Evolutionary conservation across 2,329 filamentous ascomycete species (phyloP), one percentile per base, ranked within the genome.

Genomic region (Neonectria magnoliae): DNA sequence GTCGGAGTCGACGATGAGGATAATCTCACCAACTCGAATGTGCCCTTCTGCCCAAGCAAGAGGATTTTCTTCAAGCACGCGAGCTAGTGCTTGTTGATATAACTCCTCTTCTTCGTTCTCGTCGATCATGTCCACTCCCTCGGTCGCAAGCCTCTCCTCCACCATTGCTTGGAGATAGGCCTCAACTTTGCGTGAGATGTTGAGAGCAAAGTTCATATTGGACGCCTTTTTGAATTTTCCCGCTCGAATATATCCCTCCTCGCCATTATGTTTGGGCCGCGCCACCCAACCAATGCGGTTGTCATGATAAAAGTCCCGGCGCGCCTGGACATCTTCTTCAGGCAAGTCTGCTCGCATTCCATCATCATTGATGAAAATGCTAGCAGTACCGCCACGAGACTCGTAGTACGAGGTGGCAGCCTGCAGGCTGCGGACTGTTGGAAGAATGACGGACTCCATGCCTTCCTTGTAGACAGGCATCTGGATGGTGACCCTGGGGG

Each of bases 1-100:
- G 70, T 92, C 90, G 1, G 87, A 91, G 75, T 92, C 90, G 62
- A 92, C 80, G 56, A 92, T 82, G 16, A 61, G 59, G 16, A 61
- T 56, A 56, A 61, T 61, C 27, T 61, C 52, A 16, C 59, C 59
- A 13, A 61, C 44, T n/a, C 59, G 52, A 45, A 61, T 48, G n/a
- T 61, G 50, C 1, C 59, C 52, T 27, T 61, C 52, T 18, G 52
- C 59, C 52, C 33, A 51, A 1, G 59, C 75, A n/a, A 73, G 57
- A 1, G 69, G 70, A 8, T 73, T 70, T 70, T 87, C 85, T 60
- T 82, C 79, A 27, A 88, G 77, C 14, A 87, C 86, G 50, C 83
- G 80, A 10, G 77, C 80, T 44, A 87, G 81, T 20, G 80, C 83
- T 31, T 73, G 75, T 44, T 84, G 80, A 69, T 90, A 90, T 33